Evolutionary conservation across 2,329 filamentous ascomycete genomes (phyloP), one percentile per base, ranked within the genome.

Genomic region (Colletotrichum magnum): DNA sequence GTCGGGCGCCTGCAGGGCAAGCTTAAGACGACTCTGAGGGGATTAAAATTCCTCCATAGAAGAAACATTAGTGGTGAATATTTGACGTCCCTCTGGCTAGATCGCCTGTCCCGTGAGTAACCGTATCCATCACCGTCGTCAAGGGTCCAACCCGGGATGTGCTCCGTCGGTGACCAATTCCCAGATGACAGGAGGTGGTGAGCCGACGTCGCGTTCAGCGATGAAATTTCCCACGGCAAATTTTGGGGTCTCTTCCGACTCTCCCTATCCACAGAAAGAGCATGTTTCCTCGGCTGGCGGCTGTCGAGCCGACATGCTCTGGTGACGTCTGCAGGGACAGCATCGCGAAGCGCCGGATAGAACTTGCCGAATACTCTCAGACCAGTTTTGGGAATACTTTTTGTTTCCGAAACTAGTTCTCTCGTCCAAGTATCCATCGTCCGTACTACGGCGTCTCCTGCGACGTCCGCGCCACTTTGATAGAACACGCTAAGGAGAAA

Each of bases 1-100:
- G 50, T 54, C 50, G 56, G 66, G 56, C 43, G 50, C 48, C 43
- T 56, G 50, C 62, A 51, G 50, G 54, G 61, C 56, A 66, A 60
- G 54, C 41, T 51, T 16, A 36, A 43, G 53, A 50, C 61, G 43
- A 26, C 54, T 56, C 51, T 41, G 39, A 48, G 41, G 45, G 21
- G 26, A 16, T 45, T 16, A 43, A 21, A 50, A 50, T 21, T 32
- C 53, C 39, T 54, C 47, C 48, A 60, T 66, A 66, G 66, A 69
- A 43, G 39, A 60, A 47, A 57, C 18, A 26, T 56, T 24, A 26
- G 45, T 56, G 62, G 43, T 28, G 41, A 57, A 28, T 15, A 51
- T 16, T 2, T 2, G 7, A 13, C n/a, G 16, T 18, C 18, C 18
- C 7, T 3, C 7, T 43, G 39, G 10, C 7, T 43, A 39, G 9